Evolutionary conservation across 106 monocot species (phyloP).

Genomic region (Narthecium ossifragum): DNA sequence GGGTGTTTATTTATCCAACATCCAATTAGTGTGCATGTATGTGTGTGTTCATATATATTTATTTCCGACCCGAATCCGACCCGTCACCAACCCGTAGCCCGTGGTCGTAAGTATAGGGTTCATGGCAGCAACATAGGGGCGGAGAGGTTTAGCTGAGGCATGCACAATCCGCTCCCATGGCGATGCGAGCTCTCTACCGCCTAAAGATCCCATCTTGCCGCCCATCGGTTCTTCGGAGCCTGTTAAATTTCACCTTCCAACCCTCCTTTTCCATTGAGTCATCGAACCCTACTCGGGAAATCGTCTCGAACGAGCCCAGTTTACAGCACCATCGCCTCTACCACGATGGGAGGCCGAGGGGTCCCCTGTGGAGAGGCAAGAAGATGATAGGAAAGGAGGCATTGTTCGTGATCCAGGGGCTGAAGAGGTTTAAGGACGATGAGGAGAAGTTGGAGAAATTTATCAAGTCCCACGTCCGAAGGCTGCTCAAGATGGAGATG

Average conservation of each 20-base stretch:
- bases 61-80: background rate
- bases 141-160: background rate
- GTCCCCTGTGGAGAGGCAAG: constrained; percentile 95
- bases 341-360: constrained; percentile 87
- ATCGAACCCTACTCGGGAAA: background rate
- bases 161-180: constrained; percentile 30
- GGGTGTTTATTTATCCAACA: too few species aligned
- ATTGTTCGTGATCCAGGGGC: constrained; percentile 65
- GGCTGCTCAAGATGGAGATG: constrained; percentile 90
- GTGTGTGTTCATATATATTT: too few species aligned
- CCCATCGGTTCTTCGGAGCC: background rate
- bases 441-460: constrained; percentile 78
- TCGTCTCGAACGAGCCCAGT: background rate
- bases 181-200: constrained; percentile 26
- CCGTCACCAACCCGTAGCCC: too few species aligned
- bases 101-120: too few species aligned
- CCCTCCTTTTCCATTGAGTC: background rate
- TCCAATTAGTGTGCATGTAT: too few species aligned
- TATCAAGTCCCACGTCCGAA: constrained; percentile 57
- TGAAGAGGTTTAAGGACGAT: constrained; percentile 88
- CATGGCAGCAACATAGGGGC: background rate
- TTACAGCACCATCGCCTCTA: constrained; percentile 22
- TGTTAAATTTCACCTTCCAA: background rate
- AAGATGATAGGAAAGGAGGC: constrained; percentile 95
- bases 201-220: constrained; percentile 4